Base-by-base conservation (phyloP, 257 asterid genomes). In the Schizonepeta tenuifolia region DNA sequence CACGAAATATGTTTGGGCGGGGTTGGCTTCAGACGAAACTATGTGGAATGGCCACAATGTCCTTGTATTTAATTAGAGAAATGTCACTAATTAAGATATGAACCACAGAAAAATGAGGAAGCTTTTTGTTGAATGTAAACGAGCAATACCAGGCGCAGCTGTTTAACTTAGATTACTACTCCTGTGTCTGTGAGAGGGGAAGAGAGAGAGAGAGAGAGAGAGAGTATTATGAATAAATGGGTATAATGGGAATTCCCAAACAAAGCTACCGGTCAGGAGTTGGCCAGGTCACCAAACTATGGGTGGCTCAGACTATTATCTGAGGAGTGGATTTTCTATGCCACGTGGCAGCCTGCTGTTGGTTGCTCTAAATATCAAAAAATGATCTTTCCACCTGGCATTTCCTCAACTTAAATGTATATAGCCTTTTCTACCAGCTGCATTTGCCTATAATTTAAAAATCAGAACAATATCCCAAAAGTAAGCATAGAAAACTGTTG, bases 281-380 rank as follows among this genome's bases (percentile, higher is more conserved):
- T 66, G 54, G 72, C 83, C 89, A 74, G 4, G 81, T 80, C 74
- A 40, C 74, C 40, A 14, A 14, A 6, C 50, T 24, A 22, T 79
- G 74, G 51, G 71, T 72, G 86, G 85, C 78, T 78, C 60, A 57
- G 67, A 61, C 72, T 74, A 58, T 67, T 75, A 82, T 78, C 85
- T 70, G 70, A 41, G 44, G 24, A 70, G 74, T 28, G 70, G 86
- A 82, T 85, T 80, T 82, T 78, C 53, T 10, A 1, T 58, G 81
- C 80, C 81, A 80, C 50, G 49, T 83, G 86, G 71, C 22, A 20
- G 54, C 13, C 14, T 58, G 3, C 65, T 15, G 41, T 70, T 85
- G 87, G 87, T 61, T 1, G 77, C 1, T 28, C 41, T 70, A 72
- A 31, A 63, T 66, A 54, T 72, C 17, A 50, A 21, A 46, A 65